Percentiles rank a stretch among this genome's conserved stretches.
These are phyloP conservation scores for Dissophora globulifera DNA, from an alignment of 192 early-diverging fungal species.

Conservation along the genomic window DNA sequence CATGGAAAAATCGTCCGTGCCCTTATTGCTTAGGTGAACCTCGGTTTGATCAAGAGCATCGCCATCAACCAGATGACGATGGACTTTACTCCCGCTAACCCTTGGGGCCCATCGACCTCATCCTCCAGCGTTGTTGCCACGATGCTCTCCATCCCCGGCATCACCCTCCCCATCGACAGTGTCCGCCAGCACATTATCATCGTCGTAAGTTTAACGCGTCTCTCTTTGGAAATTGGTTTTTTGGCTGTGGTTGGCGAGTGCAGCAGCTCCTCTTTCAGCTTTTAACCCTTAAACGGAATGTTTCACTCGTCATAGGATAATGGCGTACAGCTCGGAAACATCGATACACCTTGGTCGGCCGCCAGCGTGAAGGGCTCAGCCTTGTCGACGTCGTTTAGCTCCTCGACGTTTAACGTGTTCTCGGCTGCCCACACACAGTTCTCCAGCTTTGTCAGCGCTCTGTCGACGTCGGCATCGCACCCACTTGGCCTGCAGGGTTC, in stretches of 20 bases:
- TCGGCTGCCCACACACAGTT: constrained; percentile 22
- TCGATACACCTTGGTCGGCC: constrained; percentile 26
- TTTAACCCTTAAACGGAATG: not conserved
- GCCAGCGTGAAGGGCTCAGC: constrained; percentile 19
- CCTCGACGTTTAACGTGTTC: constrained; percentile 38
- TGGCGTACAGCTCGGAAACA: constrained; percentile 24
- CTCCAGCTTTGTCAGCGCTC: constrained; percentile 18
- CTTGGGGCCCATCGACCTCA: constrained; percentile 55
- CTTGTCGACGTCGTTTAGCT: constrained; percentile 25
- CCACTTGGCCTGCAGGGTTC: constrained; percentile 28
- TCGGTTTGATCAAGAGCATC: constrained; percentile 53
- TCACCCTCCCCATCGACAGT: constrained; percentile 34
- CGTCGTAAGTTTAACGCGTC: constrained; percentile 8
- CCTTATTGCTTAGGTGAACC: constrained; percentile 7
- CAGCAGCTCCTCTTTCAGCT: not conserved
- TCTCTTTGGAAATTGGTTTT: not conserved
- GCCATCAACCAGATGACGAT: constrained; percentile 58
- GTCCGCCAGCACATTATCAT: constrained; percentile 38
- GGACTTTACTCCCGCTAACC: constrained; percentile 57
- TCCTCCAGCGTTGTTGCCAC: constrained; percentile 56
- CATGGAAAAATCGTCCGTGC: not conserved
- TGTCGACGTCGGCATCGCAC: constrained; percentile 17
- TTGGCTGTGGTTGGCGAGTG: not conserved
- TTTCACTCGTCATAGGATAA: constrained; percentile 21
- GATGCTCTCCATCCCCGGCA: constrained; percentile 46